phyloP scores from a whole-genome alignment of 139 green algal species.

The Coelastrella sp. region DNA sequence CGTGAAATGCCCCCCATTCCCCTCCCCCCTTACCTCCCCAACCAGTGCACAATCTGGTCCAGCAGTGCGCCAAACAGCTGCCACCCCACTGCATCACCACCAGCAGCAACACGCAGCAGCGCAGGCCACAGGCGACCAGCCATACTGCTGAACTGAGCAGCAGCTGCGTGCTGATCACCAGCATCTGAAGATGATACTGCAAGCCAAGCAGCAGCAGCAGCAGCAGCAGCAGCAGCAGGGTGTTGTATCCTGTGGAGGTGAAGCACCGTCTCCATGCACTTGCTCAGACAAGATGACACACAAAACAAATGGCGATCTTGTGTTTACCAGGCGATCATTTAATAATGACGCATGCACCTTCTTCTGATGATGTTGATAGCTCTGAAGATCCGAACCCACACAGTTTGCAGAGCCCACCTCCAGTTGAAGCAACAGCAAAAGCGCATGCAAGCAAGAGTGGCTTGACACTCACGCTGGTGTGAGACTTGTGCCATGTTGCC shows the following conservation, averaged over 20 bases:
- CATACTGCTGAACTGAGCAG: not conserved
- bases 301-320: no score
- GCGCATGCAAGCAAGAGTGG: not conserved
- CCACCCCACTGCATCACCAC: not conserved
- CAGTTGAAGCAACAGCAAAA: not conserved
- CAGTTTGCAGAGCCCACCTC: not conserved
- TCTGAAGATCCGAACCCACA: no score
- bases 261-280: no score
- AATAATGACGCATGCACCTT: no score
- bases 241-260: no score
- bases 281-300: no score
- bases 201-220: not conserved
- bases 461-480: not conserved
- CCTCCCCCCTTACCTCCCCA: not conserved
- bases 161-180: slow-evolving; percentile 20
- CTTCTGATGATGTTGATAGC: no score
- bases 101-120: slow-evolving; percentile 15
- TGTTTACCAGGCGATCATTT: no score
- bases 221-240: not conserved
- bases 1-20: no score
- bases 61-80: slow-evolving; percentile 15
- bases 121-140: slow-evolving; percentile 18
- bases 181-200: not conserved
- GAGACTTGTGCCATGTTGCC: not conserved
- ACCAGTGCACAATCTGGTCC: slow-evolving; percentile 27